These are phyloP conservation scores for Globisporangium yorkense DNA, from an alignment of 352 stramenopile species.

Conservation along the genomic window DNA sequence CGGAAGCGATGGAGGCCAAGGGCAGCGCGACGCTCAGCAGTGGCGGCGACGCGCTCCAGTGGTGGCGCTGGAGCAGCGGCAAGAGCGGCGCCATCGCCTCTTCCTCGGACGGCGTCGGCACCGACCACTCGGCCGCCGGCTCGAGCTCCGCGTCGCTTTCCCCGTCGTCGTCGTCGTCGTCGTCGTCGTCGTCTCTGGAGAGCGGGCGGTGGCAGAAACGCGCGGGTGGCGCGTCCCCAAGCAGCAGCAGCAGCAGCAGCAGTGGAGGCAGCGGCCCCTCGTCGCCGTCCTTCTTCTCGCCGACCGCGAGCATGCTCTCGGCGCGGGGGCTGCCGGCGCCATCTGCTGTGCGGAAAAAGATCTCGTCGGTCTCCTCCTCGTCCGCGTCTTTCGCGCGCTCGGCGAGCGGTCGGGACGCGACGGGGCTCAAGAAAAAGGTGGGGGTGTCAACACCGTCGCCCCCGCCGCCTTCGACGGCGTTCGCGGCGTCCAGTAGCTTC, in stretches of 20 bases:
- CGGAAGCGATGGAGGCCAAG: slow-evolving; percentile 27
- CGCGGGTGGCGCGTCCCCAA: slow-evolving; percentile 17
- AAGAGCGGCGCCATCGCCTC: slow-evolving; percentile 63
- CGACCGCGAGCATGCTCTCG: slow-evolving; percentile 9
- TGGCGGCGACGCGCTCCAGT: slow-evolving; percentile 23
- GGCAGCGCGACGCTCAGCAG: slow-evolving; percentile 11
- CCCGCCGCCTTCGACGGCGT: neutral
- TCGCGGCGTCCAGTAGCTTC: neutral
- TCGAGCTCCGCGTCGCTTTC: neutral
- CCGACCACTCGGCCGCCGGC: slow-evolving; percentile 1
- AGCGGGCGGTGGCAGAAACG: neutral
- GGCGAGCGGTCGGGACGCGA: neutral
- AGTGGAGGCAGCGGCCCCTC: slow-evolving; percentile 11
- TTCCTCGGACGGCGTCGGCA: slow-evolving; percentile 27
- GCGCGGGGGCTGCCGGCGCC: slow-evolving; percentile 6
- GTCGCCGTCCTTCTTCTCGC: slow-evolving; percentile 22
- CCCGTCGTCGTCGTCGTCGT: neutral
- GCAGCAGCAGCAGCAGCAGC: slow-evolving; percentile 22
- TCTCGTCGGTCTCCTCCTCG: neutral
- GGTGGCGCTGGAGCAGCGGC: slow-evolving; percentile 76
- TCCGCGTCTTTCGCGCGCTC: neutral
- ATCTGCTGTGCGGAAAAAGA: slow-evolving; percentile 7
- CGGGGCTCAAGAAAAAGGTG: slow-evolving; percentile 12
- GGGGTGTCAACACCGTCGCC: slow-evolving; percentile 3
- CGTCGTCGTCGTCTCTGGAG: neutral